Base-by-base conservation (phyloP, 371 early-diverging fungal genomes). In the Phascolomyces articulosus region DNA sequence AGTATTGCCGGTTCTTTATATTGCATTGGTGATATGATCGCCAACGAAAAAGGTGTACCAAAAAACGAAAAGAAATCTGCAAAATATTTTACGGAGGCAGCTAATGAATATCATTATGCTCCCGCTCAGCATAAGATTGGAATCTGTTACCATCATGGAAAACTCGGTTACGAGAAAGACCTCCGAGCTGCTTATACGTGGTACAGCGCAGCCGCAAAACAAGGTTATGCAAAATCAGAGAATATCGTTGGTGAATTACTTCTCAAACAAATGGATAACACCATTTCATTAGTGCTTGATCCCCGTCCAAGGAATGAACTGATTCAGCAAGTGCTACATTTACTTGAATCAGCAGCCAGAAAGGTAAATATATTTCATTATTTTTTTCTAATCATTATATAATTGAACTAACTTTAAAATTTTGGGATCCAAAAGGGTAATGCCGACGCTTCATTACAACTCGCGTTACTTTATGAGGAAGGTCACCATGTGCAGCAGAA, bases 381-480 rank as follows among this genome's bases (percentile, higher is more conserved):
- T 58, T 40, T 38, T 49, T 54, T 58, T 41, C 24, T 27, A 8
- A 11, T 53, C n/a, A n/a, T n/a, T n/a, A n/a, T n/a, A n/a, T n/a
- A n/a, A n/a, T n/a, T n/a, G n/a, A n/a, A 26, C 48, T 40, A 44
- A 44, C 34, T 34, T 34, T 34, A 44, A 44, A 18, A 44, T 13
- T 13, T 44, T 13, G 9, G 13, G 16, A 15, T 44, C 21, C 20
- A 48, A 57, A 40, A 69, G 69, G 56, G 61, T n/a, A 60, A 68
- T 26, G 23, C 58, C 4, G 49, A 53, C 26, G 69, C 69, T 18
- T 29, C 61, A n/a, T 63, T 78, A 13, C 67, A 65, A 54, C 61
- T 74, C 9, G 75, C 62, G 13, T 60, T 57, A 13, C 28, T 74
- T 41, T 65, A 70, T 44, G 65, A 62, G 20, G 67, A 74, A 60